Percentiles rank a stretch among this genome's conserved stretches.
phyloP scores from a whole-genome alignment of 2,329 filamentous ascomycete species.

The Monilinia laxa region DNA sequence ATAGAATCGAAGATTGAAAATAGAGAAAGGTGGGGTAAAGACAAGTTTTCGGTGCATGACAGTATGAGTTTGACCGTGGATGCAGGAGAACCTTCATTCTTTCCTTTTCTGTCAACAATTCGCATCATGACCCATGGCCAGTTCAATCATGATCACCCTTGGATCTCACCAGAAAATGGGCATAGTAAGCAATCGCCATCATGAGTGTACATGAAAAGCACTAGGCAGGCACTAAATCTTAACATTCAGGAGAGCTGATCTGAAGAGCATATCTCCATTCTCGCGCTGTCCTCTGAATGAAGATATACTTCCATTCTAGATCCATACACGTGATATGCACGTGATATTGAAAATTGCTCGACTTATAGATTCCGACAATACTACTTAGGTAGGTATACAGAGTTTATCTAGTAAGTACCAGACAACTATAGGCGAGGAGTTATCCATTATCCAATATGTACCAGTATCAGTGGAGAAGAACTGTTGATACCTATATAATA shows the following conservation, averaged over 20 bases:
- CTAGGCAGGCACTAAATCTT: no score
- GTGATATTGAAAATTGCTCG: neutral
- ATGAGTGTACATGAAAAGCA: no score
- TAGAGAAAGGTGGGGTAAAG: neutral
- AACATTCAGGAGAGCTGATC: neutral
- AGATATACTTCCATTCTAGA: neutral
- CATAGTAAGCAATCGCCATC: neutral
- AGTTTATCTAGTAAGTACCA: neutral
- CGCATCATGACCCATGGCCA: neutral
- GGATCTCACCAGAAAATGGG: no score
- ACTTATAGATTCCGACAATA: neutral
- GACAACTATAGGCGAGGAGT: no score
- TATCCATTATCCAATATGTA: no score
- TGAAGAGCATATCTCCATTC: neutral
- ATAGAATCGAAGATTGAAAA: neutral
- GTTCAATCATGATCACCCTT: neutral
- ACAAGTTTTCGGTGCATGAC: neutral
- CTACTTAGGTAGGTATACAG: neutral
- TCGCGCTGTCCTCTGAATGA: neutral
- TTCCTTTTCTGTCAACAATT: neutral
- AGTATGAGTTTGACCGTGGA: constrained; percentile 6
- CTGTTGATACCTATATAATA: no score
- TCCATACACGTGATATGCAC: neutral
- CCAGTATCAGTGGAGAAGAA: no score
- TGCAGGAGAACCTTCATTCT: constrained; percentile 4